Base-by-base conservation (phyloP, 352 stramenopile species). In the Pythium monospermum region DNA sequence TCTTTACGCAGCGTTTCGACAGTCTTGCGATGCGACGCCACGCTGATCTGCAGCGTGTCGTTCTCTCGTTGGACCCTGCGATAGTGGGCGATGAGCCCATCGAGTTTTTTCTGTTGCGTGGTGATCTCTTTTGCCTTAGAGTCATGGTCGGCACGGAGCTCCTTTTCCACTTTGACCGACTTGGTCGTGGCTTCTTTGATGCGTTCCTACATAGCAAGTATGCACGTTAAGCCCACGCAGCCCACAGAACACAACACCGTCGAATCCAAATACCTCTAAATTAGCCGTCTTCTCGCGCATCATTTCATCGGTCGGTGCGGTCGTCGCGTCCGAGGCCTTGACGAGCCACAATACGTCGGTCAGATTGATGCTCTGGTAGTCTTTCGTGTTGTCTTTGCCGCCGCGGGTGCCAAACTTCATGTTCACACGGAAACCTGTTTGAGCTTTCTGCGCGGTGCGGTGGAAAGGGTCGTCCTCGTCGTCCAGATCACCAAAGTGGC, bases 261-360 rank as follows among this genome's bases (percentile, higher is more conserved):
- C 31, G 31, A 36, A 28, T 30, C 13, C 13, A 33, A 25, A 10
- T 11, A 73, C 65, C 63, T 93, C 83, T n/a, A 94, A 54, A 47
- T 94, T 91, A 0, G 83, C 83, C 1, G 83, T 94, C 58, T 94
- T 94, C 44, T 94, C 83, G 31, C 81, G 80, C 72, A 91, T 89
- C 43, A 91, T 61, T 57, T 92, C 83, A 52, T 94, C 83, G 1
- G 77, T 90, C 15, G 79, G 82, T 7, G 81, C 81, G 15, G 76
- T 70, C 23, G 73, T 79, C 43, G 79, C 59, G 39, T 94, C 83
- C 27, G 85, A 70, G 6, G 72, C 83, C 40, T 87, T 94, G 26
- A 94, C 77, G 52, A 94, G 70, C 83, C 83, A 94, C 64, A 79
- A 81, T 7, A 94, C 73, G 31, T 91, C 74, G 22, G 71, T 82